Base-by-base conservation (phyloP, 345 rosid genomes). In the Aurinia saxatilis region DNA sequence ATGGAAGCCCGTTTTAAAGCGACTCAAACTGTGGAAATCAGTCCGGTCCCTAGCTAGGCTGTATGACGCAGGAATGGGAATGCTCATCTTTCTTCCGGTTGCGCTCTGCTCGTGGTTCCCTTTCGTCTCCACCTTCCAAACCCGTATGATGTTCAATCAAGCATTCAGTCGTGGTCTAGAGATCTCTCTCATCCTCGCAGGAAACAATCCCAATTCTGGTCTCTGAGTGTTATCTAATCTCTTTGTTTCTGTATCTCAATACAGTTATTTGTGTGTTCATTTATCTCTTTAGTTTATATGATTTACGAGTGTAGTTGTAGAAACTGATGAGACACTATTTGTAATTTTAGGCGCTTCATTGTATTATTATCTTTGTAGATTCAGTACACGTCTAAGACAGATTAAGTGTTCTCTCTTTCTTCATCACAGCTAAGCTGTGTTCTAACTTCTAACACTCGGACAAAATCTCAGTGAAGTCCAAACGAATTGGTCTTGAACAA, bases 71-170 rank as follows among this genome's bases (percentile, higher is more conserved):
- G 85, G 88, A 35, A 90, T 93, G 97, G 99, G 99, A 48, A 93
- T 90, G 95, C 35, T 93, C 1, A 84, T 93, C 72, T 93, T 93
- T 67, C 66, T 93, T 10, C 96, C 97, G 0, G 66, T 93, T 0
- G 95, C 99, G 0, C 73, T 93, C 8, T 82, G 81, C 34, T 88
- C 99, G 1, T 93, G 97, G 97, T 93, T 93, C 79, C 99, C 99
- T 0, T 93, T 93, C 7, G 80, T 93, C 21, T 90, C 99, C 5
- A 93, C 99, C 14, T 93, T 93, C 82, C 99, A 93, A 64, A 93
- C 99, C 2, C 81, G 99, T 44, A 86, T 93, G 58, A 92, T 92
- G 98, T 92, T 82, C 80, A 92, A 92, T 72, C 96, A 92, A 60
- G 98, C 98, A 2, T 92, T 89, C 77, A 90, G 99, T 75, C 76